Evolutionary conservation across 2,329 filamentous ascomycete species (phyloP).

Genomic region (Exophiala mesophila): DNA sequence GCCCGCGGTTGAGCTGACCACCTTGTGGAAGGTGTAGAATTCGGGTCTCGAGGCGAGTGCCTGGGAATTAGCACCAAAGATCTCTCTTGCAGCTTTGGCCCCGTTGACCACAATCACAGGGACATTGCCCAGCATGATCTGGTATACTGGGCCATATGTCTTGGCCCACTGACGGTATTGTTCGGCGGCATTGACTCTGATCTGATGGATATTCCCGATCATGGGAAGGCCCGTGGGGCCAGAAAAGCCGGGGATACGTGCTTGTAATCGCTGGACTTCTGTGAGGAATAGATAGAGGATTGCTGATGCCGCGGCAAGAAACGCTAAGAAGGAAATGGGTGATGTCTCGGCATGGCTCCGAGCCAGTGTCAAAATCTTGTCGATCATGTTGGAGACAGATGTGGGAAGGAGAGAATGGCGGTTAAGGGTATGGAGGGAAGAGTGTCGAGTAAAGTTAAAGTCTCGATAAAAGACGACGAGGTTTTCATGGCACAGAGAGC

Average conservation of each 20-base stretch:
- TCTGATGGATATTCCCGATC: constrained; percentile 53
- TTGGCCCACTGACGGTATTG: constrained; percentile 54
- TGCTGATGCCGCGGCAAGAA: constrained; percentile 15
- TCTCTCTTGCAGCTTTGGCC: constrained; percentile 45
- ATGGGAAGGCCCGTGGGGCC: constrained; percentile 50
- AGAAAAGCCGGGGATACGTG: constrained; percentile 43
- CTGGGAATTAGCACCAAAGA: constrained; percentile 52
- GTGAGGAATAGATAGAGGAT: constrained; percentile 46
- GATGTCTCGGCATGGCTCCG: constrained; percentile 12
- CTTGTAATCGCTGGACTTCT: constrained; percentile 44
- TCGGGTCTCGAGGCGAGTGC: constrained; percentile 53
- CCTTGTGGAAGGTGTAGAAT: constrained; percentile 58
- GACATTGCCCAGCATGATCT: constrained; percentile 55
- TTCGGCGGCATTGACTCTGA: constrained; percentile 52
- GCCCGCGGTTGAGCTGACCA: constrained; percentile 49
- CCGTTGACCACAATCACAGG: constrained; percentile 55
- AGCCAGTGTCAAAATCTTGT: constrained; percentile 13
- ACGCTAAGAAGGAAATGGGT: constrained; percentile 17
- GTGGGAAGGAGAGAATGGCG: too few relatives aligned
- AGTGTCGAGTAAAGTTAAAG: too few relatives aligned
- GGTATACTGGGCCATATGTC: constrained; percentile 49
- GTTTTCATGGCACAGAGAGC: too few relatives aligned
- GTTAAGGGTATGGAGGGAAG: too few relatives aligned
- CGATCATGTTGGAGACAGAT: too few relatives aligned
- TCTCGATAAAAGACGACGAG: too few relatives aligned